Evolutionary conservation across 2,329 filamentous ascomycete species (phyloP).

Genomic region (Lasiodiplodia hormozganensis): DNA sequence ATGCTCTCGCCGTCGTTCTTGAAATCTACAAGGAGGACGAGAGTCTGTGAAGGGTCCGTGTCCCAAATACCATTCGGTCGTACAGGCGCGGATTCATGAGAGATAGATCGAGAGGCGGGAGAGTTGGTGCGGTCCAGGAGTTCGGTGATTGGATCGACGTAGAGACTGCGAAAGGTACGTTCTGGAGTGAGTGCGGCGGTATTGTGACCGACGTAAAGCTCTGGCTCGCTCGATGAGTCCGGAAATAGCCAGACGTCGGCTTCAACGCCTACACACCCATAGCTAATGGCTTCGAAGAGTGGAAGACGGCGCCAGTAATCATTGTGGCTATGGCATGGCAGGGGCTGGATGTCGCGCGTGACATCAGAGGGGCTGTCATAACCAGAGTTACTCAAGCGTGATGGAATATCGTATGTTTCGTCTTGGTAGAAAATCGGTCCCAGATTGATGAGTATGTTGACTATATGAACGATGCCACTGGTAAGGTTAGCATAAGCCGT

Average conservation of each 20-base stretch:
- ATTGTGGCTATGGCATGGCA: constrained; percentile 64
- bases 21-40: constrained; percentile 62
- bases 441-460: constrained; percentile 48
- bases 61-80: constrained; percentile 58
- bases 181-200: constrained; percentile 53
- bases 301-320: constrained; percentile 65
- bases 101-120: constrained; percentile 32
- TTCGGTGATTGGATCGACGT: constrained; percentile 58
- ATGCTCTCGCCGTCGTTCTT: constrained; percentile 48
- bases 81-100: constrained; percentile 32
- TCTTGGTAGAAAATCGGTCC: constrained; percentile 48
- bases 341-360: constrained; percentile 57
- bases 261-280: constrained; percentile 63
- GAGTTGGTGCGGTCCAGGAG: constrained; percentile 59
- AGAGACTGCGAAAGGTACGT: constrained; percentile 59
- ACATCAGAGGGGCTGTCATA: constrained; percentile 54
- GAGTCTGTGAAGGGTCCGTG: constrained; percentile 54
- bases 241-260: constrained; percentile 63
- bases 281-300: constrained; percentile 61
- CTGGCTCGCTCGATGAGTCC: constrained; percentile 44
- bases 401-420: constrained; percentile 41
- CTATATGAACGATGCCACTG: constrained; percentile 52
- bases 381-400: constrained; percentile 51
- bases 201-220: constrained; percentile 64
- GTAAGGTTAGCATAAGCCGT: not conserved